A percentile compares a stretch with the other conserved stretches of the same genome.
phyloP scores from a whole-genome alignment of 2,329 filamentous ascomycete genomes.

The Colletotrichum graminicola region DNA sequence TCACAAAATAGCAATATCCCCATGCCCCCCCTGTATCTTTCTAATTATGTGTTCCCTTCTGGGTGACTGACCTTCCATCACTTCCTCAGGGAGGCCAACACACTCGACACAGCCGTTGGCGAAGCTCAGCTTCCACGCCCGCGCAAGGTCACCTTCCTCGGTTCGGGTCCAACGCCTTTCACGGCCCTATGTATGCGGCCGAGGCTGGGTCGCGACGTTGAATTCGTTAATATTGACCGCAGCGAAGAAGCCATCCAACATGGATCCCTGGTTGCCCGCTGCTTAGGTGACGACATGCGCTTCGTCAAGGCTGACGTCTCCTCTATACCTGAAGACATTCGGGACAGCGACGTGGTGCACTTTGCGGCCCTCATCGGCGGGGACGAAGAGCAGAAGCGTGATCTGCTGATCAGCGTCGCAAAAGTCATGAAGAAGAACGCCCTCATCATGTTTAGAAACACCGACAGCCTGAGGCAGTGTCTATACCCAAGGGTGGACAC shows the following conservation, averaged over 20 bases:
- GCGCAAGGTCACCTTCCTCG: background rate
- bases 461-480: background rate
- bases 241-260: background rate
- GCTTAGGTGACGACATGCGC: background rate
- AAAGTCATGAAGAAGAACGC: background rate
- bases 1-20: background rate
- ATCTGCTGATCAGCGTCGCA: background rate
- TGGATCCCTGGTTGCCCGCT: background rate
- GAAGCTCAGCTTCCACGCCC: background rate
- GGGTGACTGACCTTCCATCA: too few species aligned
- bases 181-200: background rate
- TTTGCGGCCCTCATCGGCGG: background rate
- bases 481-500: background rate
- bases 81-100: background rate
- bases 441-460: background rate
- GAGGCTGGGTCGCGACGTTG: background rate
- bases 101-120: background rate
- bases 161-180: background rate
- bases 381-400: background rate
- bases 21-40: too few species aligned
- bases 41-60: too few species aligned
- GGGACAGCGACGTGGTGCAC: background rate
- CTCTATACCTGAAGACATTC: background rate
- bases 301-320: background rate
- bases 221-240: background rate